A percentile compares a stretch with the other conserved stretches of the same genome.
These are phyloP conservation scores for Debaryomyces sp. DNA, from an alignment of 1,139 yeast genomes.

Conservation along the genomic window DNA sequence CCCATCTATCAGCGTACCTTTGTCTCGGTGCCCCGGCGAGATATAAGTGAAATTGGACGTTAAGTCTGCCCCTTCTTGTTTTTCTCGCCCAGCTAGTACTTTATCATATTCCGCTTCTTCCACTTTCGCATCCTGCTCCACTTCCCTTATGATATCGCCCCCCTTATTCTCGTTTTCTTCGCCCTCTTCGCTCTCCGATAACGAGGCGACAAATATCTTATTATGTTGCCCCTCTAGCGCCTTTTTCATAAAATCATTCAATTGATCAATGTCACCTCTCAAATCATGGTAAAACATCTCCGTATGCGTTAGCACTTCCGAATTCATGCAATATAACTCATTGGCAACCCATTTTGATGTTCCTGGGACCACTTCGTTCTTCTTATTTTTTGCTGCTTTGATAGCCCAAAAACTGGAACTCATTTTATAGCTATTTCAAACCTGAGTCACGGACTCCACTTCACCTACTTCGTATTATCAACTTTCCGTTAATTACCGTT, in stretches of 20 bases:
- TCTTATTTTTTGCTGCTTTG: constrained; percentile 30
- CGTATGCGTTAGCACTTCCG: constrained; percentile 27
- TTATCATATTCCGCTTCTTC: not conserved
- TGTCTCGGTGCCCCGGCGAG: not conserved
- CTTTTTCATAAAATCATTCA: constrained; percentile 25
- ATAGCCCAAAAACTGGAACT: constrained; percentile 39
- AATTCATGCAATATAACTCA: constrained; percentile 32
- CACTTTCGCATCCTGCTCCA: not conserved
- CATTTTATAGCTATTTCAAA: constrained; percentile 15
- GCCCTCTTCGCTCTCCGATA: not conserved
- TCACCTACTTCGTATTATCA: not conserved
- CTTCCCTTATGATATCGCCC: not conserved
- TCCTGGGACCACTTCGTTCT: constrained; percentile 37
- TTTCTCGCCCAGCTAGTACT: not conserved
- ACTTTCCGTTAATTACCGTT: not conserved
- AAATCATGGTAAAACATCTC: constrained; percentile 23
- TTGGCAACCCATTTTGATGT: constrained; percentile 42
- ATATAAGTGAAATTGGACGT: constrained; percentile 7
- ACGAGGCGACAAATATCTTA: not conserved
- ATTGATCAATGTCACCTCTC: constrained; percentile 22
- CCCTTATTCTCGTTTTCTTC: not conserved
- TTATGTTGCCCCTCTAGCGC: constrained; percentile 16
- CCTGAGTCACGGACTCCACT: constrained; percentile 3
- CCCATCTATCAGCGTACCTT: not conserved
- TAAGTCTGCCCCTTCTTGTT: not conserved